Percentiles rank a stretch among this genome's conserved stretches.
phyloP scores from a whole-genome alignment of 495 filamentous ascomycete species.

The Elaphomyces granulatus region DNA sequence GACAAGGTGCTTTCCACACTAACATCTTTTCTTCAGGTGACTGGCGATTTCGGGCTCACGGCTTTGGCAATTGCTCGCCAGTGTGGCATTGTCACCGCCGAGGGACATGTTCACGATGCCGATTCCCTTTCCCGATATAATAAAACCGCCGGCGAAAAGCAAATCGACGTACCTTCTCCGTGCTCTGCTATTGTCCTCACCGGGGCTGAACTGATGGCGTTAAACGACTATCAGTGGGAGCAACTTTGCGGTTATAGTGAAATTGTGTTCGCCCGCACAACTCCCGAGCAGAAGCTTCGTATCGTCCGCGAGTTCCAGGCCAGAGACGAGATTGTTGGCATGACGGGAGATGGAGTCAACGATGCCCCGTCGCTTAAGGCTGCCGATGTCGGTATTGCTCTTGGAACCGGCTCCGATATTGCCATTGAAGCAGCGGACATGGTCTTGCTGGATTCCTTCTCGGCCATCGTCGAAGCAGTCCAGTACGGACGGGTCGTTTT shows the following conservation, averaged over 20 bases:
- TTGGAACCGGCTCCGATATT: conserved; percentile 40
- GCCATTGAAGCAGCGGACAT: conserved; percentile 60
- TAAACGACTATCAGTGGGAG: conserved; percentile 44
- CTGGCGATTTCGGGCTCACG: conserved; percentile 58
- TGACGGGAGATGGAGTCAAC: conserved; percentile 48
- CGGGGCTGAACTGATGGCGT: conserved; percentile 41
- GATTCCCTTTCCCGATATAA: neutral
- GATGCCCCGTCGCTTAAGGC: conserved; percentile 42
- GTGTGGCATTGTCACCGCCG: conserved; percentile 44
- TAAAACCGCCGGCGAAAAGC: conserved; percentile 1
- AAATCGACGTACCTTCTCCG: neutral
- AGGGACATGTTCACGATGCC: conserved; percentile 6
- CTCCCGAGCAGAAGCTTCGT: conserved; percentile 61
- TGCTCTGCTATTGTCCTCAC: conserved; percentile 21
- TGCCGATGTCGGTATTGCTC: conserved; percentile 39
- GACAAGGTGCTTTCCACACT: too few species aligned
- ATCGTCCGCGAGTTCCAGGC: conserved; percentile 54
- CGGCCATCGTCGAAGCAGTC: conserved; percentile 50
- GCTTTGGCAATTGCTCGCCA: conserved; percentile 53
- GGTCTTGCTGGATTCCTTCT: conserved; percentile 53
- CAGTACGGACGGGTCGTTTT: conserved; percentile 41
- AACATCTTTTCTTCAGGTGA: too few species aligned
- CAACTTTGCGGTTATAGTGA: conserved; percentile 43
- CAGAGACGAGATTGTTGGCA: conserved; percentile 29
- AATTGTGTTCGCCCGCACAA: conserved; percentile 62